These are phyloP conservation scores for Clonostachys solani DNA, from an alignment of 2,329 filamentous ascomycete species.

Conservation along the genomic window DNA sequence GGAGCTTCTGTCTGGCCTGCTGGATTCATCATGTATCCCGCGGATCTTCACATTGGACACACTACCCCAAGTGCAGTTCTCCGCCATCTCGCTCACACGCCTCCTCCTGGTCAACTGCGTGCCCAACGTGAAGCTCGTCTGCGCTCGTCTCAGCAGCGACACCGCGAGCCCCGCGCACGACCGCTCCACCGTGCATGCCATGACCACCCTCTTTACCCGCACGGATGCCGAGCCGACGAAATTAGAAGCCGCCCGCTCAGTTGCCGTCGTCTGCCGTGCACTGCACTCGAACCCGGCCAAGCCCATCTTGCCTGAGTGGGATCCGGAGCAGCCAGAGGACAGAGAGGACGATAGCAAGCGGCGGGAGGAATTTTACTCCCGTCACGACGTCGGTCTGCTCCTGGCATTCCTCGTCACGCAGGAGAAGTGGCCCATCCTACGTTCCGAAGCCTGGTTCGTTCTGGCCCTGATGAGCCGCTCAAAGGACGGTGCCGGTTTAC, in stretches of 20 bases:
- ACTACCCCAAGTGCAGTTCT: slow-evolving; percentile 53
- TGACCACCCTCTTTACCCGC: slow-evolving; percentile 29
- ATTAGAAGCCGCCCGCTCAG: slow-evolving; percentile 53
- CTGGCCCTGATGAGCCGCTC: slow-evolving; percentile 56
- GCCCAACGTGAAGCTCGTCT: slow-evolving; percentile 46
- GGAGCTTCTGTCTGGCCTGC: slow-evolving; percentile 38
- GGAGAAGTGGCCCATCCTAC: slow-evolving; percentile 52
- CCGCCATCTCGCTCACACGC: slow-evolving; percentile 52
- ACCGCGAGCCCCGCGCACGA: slow-evolving; percentile 12
- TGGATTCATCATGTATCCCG: slow-evolving; percentile 41
- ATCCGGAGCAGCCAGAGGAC: slow-evolving; percentile 5
- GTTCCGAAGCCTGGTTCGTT: slow-evolving; percentile 59
- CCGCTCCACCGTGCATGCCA: slow-evolving; percentile 25
- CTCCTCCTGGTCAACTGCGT: slow-evolving; percentile 50
- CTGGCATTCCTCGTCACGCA: slow-evolving; percentile 52
- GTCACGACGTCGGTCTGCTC: slow-evolving; percentile 34
- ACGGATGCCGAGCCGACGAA: slow-evolving; percentile 46
- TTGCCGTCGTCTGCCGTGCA: slow-evolving; percentile 47
- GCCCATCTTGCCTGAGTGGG: slow-evolving; percentile 21
- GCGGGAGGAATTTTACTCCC: slow-evolving; percentile 36
- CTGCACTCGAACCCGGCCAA: slow-evolving; percentile 37
- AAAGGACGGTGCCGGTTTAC: slow-evolving; percentile 39
- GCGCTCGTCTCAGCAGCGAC: slow-evolving; percentile 30
- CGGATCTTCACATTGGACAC: slow-evolving; percentile 49
- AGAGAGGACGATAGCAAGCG: slow-evolving; percentile 11